phyloP scores from a whole-genome alignment of 352 stramenopile genomes.

The Pythium insidiosum region DNA sequence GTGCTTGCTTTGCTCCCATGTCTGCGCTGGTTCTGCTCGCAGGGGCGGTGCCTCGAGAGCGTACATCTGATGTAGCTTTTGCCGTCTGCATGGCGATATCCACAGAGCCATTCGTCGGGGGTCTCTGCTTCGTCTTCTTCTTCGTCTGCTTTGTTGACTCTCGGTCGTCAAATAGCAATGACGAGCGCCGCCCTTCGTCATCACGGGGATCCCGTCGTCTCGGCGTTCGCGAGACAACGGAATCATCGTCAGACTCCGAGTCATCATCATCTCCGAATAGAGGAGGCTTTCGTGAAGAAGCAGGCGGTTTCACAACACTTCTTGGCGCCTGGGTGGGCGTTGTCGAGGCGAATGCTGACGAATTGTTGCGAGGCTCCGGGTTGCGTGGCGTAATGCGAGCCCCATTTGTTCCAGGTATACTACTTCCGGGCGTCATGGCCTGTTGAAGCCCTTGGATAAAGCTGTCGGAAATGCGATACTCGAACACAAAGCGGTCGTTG shows the following conservation, averaged over 20 bases:
- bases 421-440: conserved; percentile 10
- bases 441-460: conserved; percentile 25
- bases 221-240: too few species aligned
- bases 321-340: conserved; percentile 8
- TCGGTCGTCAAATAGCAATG: too few species aligned
- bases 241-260: too few species aligned
- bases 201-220: too few species aligned
- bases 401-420: neutral
- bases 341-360: conserved; percentile 12
- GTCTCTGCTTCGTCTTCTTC: conserved; percentile 13
- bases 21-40: neutral
- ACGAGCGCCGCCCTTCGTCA: too few species aligned
- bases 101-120: conserved; percentile 17
- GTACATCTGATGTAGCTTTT: too few species aligned
- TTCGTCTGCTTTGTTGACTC: too few species aligned
- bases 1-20: neutral
- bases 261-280: conserved; percentile 1
- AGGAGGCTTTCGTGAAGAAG: neutral
- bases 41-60: too few species aligned
- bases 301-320: too few species aligned
- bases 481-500: conserved; percentile 56
- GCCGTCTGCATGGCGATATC: neutral
- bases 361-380: too few species aligned
- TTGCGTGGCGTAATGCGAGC: neutral
- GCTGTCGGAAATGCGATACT: conserved; percentile 43